A percentile compares a stretch with the other conserved stretches of the same genome.
phyloP scores from a whole-genome alignment of 331 rosid species.

The Stylosanthes scabra region DNA sequence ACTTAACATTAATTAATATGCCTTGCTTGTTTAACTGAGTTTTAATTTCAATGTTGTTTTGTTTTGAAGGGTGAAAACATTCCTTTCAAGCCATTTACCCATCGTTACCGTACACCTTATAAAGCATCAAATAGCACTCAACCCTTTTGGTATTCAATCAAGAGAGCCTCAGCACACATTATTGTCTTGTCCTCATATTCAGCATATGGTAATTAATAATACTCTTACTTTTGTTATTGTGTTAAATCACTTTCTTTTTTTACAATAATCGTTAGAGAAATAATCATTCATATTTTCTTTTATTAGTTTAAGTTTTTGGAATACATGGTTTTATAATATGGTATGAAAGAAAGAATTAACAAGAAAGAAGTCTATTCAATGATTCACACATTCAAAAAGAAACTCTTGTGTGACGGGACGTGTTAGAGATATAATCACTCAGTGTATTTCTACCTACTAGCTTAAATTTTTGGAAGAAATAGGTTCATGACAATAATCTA shows the following conservation, averaged over 20 bases:
- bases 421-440: too few relatives aligned
- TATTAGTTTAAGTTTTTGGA: neutral
- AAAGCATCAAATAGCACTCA: neutral
- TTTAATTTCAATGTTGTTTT: neutral
- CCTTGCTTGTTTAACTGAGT: neutral
- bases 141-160: neutral
- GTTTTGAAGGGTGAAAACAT: neutral
- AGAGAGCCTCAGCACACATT: neutral
- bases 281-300: too few relatives aligned
- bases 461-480: too few relatives aligned
- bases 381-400: too few relatives aligned
- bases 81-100: neutral
- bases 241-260: too few relatives aligned
- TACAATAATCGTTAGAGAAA: too few relatives aligned
- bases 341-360: too few relatives aligned
- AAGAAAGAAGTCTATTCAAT: too few relatives aligned
- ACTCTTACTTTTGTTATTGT: too few relatives aligned
- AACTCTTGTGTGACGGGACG: too few relatives aligned
- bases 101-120: neutral
- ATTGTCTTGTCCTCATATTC: slow-evolving; percentile 6
- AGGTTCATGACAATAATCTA: too few relatives aligned
- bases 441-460: too few relatives aligned
- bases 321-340: neutral
- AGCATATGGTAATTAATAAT: neutral
- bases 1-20: slow-evolving; percentile 26